phyloP scores from a whole-genome alignment of 2,329 filamentous ascomycete genomes.

The Zopfia rhizophila region DNA sequence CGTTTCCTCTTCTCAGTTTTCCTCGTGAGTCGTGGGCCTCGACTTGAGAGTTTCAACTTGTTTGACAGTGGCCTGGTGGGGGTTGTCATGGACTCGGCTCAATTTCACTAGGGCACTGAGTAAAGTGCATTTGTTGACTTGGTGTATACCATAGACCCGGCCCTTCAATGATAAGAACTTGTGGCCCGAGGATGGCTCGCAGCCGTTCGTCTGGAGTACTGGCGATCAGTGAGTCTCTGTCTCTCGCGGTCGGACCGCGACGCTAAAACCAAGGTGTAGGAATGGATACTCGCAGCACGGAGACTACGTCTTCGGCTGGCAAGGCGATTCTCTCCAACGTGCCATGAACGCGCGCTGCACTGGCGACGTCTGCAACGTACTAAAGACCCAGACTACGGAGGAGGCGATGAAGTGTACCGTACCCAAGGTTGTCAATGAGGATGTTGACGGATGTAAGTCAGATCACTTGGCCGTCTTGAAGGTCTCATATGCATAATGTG shows the following conservation, averaged over 20 bases:
- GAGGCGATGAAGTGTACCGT: slow-evolving; percentile 39
- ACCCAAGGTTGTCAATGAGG: slow-evolving; percentile 29
- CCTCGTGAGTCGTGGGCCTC: not conserved
- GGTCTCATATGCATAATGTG: slow-evolving; percentile 22
- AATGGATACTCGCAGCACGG: slow-evolving; percentile 39
- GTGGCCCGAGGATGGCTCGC: slow-evolving; percentile 27
- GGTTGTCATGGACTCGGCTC: not conserved
- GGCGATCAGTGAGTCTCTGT: slow-evolving; percentile 36
- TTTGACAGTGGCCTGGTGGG: no score
- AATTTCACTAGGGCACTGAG: slow-evolving; percentile 4
- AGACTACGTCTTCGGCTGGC: slow-evolving; percentile 43
- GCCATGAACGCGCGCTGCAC: slow-evolving; percentile 39
- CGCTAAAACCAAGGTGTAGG: slow-evolving; percentile 20
- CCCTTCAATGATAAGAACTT: slow-evolving; percentile 20
- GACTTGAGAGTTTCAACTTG: not conserved
- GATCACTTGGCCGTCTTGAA: no score
- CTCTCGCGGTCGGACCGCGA: not conserved
- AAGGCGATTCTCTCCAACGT: slow-evolving; percentile 41
- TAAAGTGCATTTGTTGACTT: slow-evolving; percentile 9
- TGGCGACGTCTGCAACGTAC: slow-evolving; percentile 31
- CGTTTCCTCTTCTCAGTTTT: slow-evolving; percentile 7
- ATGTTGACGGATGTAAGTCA: slow-evolving; percentile 32
- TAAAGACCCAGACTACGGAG: slow-evolving; percentile 34
- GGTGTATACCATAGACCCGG: slow-evolving; percentile 21
- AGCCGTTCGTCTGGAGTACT: slow-evolving; percentile 30